phyloP scores from a whole-genome alignment of 345 rosid species.

The Aethionema arabicum region DNA sequence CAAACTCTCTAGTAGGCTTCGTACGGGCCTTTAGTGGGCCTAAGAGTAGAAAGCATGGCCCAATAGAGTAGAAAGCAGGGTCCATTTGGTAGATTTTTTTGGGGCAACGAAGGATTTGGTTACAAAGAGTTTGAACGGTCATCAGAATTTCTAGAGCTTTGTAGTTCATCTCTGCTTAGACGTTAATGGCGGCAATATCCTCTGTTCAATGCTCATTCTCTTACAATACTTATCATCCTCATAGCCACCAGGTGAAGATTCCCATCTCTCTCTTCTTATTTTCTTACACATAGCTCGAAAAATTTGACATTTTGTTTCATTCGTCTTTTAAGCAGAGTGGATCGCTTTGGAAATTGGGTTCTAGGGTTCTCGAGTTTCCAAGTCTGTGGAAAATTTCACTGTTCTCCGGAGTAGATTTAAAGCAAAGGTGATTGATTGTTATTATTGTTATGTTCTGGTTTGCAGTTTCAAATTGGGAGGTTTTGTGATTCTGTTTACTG shows the following conservation, averaged over 20 bases:
- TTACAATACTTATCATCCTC: conserved; percentile 20
- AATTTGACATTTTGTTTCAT: not conserved
- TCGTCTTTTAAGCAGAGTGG: conserved; percentile 28
- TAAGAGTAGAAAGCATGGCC: not conserved
- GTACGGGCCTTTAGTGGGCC: too few species aligned
- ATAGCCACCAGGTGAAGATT: conserved; percentile 25
- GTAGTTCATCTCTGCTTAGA: conserved; percentile 4
- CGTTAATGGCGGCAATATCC: conserved; percentile 39
- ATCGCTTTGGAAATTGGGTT: conserved; percentile 33
- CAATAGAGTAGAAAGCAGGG: too few species aligned
- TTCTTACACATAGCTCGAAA: not conserved
- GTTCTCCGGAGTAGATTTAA: conserved; percentile 25
- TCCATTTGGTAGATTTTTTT: not conserved
- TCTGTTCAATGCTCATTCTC: conserved; percentile 30
- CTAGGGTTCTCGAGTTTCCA: conserved; percentile 25
- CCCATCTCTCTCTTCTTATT: not conserved
- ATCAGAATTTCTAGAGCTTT: conserved; percentile 20
- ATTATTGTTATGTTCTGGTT: not conserved
- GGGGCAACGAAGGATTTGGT: conserved; percentile 27
- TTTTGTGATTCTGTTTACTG: not conserved
- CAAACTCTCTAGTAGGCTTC: too few species aligned
- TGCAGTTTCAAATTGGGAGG: not conserved
- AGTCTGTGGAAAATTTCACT: conserved; percentile 27
- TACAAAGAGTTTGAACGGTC: conserved; percentile 42
- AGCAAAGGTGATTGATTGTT: conserved; percentile 35